Evolutionary conservation across 2,329 filamentous ascomycete species (phyloP), one percentile per base, ranked within the genome.

Genomic region (Leptodontidium sp.): DNA sequence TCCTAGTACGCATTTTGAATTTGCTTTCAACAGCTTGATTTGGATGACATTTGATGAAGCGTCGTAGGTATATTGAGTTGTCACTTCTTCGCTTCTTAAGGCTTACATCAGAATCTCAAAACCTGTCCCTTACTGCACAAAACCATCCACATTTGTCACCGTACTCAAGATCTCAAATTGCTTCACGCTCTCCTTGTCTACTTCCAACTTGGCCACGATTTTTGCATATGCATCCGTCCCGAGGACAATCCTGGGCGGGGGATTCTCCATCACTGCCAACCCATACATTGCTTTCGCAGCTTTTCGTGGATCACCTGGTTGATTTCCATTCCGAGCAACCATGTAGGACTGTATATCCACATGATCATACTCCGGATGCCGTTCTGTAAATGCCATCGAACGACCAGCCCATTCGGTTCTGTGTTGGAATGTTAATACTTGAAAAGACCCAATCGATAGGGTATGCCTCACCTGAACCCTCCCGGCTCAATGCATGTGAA

Each of bases 401-500:
- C 43, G 59, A 6, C 59, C 61, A 14, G 61, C 61, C 61, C 61
- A 63, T 8, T 63, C 61, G 21, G 61, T 63, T 38, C 61, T 50
- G n/a, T 32, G 29, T 32, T 32, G 29, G 29, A 32, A 32, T 32
- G 29, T 32, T 32, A 32, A 32, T 6, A 32, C 3, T 32, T 32
- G 29, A 32, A 32, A 6, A 32, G 29, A 32, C 29, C 6, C 3
- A 32, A 32, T 4, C 4, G 29, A 32, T 32, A 32, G 29, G 29
- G 29, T 6, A 32, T 32, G 29, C 29, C 29, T 32, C 29, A 32
- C 29, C 29, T 32, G 29, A 63, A 63, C 24, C 43, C 43, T 32
- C 43, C 61, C 6, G 61, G 61, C 61, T 50, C 61, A 21, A 63
- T 29, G 38, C 43, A 50, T 5, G 61, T 63, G 0, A 81, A 72